These are phyloP conservation scores for Amanita phalloides DNA, from an alignment of 768 basidiomycete genomes.

Conservation along the genomic window DNA sequence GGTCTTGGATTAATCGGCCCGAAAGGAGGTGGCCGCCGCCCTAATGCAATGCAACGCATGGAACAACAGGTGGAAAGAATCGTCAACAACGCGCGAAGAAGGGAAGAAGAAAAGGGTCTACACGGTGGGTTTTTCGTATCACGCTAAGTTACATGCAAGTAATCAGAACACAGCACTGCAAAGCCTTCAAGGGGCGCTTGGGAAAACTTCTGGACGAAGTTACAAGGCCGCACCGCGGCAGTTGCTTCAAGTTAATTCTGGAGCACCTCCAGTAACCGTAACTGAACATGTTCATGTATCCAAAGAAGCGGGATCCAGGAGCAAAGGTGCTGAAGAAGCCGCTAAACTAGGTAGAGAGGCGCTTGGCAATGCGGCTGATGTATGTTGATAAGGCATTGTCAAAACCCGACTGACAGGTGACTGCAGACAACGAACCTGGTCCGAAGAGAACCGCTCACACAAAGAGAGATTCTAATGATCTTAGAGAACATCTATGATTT, in stretches of 20 bases:
- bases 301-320: slow-evolving; percentile 32
- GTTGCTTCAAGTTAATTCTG: slow-evolving; percentile 75
- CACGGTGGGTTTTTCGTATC: slow-evolving; percentile 27
- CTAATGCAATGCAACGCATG: slow-evolving; percentile 87
- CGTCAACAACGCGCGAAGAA: slow-evolving; percentile 79
- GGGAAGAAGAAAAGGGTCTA: slow-evolving; percentile 77
- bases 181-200: slow-evolving; percentile 86
- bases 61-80: slow-evolving; percentile 93
- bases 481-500: slow-evolving; percentile 83
- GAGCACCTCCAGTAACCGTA: slow-evolving; percentile 32
- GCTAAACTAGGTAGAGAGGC: slow-evolving; percentile 68
- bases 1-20: slow-evolving; percentile 65
- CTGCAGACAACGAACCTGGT: slow-evolving; percentile 51
- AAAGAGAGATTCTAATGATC: slow-evolving; percentile 65
- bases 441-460: slow-evolving; percentile 63
- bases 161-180: slow-evolving; percentile 38
- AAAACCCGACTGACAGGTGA: neutral
- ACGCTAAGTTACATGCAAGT: neutral
- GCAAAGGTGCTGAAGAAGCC: slow-evolving; percentile 60
- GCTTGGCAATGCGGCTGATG: slow-evolving; percentile 50
- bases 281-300: slow-evolving; percentile 41
- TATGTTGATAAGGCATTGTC: slow-evolving; percentile 16
- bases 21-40: slow-evolving; percentile 57
- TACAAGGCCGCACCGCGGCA: slow-evolving; percentile 96
- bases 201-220: slow-evolving; percentile 87